Evolutionary conservation across 345 rosid species (phyloP).

Genomic region (Eucalyptus microcorys): DNA sequence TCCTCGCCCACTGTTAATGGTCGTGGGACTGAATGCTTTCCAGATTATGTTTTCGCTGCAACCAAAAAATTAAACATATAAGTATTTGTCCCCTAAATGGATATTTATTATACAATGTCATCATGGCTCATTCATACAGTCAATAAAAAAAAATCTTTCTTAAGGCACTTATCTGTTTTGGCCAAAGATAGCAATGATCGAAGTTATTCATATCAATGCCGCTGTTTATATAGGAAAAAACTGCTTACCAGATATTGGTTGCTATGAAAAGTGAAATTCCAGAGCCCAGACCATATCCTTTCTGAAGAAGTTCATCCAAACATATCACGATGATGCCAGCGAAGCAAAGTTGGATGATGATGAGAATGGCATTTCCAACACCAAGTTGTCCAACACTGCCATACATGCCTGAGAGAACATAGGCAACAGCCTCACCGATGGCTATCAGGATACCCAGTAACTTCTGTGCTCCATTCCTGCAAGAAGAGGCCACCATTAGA

Average conservation of each 20-base stretch:
- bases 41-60: constrained; percentile 78
- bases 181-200: not conserved
- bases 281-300: constrained; percentile 78
- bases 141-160: not conserved
- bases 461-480: constrained; percentile 79
- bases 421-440: constrained; percentile 77
- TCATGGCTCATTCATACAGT: not conserved
- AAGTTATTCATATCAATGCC: not conserved
- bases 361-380: constrained; percentile 72
- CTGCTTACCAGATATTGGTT: constrained; percentile 66
- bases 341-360: constrained; percentile 69
- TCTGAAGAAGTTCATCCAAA: constrained; percentile 79
- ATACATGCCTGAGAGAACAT: constrained; percentile 83
- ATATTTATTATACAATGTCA: not conserved
- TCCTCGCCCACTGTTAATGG: constrained; percentile 83
- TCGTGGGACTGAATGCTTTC: constrained; percentile 88
- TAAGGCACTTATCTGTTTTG: not conserved
- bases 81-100: not conserved
- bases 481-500: not conserved
- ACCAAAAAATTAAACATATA: not conserved
- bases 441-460: constrained; percentile 73
- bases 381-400: constrained; percentile 77
- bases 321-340: constrained; percentile 81
- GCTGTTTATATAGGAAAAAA: not conserved
- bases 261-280: constrained; percentile 88